Conservation (phyloP, 805 yeast species). For the Lachancea cidri region DNA sequence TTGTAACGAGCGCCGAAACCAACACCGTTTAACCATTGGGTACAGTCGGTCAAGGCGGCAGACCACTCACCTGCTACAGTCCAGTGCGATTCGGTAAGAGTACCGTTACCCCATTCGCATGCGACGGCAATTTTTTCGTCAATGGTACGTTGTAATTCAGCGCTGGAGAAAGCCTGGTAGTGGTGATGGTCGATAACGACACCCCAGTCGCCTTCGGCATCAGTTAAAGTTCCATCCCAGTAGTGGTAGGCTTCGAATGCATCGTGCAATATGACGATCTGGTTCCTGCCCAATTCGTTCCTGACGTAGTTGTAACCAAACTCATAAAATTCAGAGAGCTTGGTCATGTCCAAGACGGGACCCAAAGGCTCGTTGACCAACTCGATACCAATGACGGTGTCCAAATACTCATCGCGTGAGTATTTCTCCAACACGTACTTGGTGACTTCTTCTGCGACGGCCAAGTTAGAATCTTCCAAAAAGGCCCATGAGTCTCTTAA, state of each 20-base stretch:
- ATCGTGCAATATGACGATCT: slow-evolving; percentile 72
- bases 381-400: slow-evolving; percentile 79
- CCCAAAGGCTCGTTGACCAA: slow-evolving; percentile 89
- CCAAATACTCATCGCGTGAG: slow-evolving; percentile 54
- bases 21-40: slow-evolving; percentile 84
- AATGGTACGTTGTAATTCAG: slow-evolving; percentile 52
- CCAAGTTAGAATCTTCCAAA: slow-evolving; percentile 45
- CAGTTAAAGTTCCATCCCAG: slow-evolving; percentile 56
- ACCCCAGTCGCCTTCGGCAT: slow-evolving; percentile 46
- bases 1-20: slow-evolving; percentile 79
- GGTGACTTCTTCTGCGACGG: slow-evolving; percentile 53
- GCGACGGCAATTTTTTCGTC: slow-evolving; percentile 58
- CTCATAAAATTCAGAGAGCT: slow-evolving; percentile 53
- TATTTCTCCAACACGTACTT: slow-evolving; percentile 54
- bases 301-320: slow-evolving; percentile 66
- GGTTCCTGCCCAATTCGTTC: slow-evolving; percentile 41
- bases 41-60: slow-evolving; percentile 90
- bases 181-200: slow-evolving; percentile 85
- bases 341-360: slow-evolving; percentile 51
- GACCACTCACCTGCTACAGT: slow-evolving; percentile 83
- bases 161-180: slow-evolving; percentile 74
- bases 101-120: slow-evolving; percentile 45
- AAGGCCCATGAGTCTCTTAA: slow-evolving; percentile 57
- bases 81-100: slow-evolving; percentile 59
- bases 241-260: slow-evolving; percentile 60